Conservation (phyloP, 2,329 filamentous ascomycete genomes). For the Pyrenophora teres region DNA sequence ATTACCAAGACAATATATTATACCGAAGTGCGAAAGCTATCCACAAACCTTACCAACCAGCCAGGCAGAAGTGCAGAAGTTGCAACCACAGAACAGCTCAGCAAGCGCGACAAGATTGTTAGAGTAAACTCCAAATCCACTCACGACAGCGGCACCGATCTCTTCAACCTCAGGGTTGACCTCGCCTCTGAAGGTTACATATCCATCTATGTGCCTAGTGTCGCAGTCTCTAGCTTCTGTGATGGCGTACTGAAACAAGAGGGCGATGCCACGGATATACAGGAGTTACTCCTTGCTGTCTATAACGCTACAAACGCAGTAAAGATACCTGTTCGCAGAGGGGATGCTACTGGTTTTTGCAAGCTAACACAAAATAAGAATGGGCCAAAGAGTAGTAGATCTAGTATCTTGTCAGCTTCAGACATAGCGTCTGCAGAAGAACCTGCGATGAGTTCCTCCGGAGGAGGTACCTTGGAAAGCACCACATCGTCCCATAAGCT, state of each 20-base stretch:
- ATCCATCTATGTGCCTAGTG: slow-evolving; percentile 4
- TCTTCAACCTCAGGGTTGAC: slow-evolving; percentile 3
- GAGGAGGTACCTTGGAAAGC: background rate
- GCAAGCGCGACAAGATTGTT: background rate
- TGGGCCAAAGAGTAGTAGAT: background rate
- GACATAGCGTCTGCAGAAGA: background rate
- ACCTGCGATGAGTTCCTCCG: too few relatives aligned
- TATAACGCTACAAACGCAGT: background rate
- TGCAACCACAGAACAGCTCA: background rate
- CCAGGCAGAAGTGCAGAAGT: background rate
- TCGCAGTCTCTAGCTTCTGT: slow-evolving; percentile 1
- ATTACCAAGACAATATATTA: background rate
- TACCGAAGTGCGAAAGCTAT: background rate
- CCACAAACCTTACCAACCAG: too few relatives aligned
- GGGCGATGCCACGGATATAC: background rate
- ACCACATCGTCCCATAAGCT: background rate
- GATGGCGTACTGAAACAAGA: background rate
- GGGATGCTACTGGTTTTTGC: slow-evolving; percentile 2
- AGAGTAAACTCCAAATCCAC: accelerated
- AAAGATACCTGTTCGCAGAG: background rate
- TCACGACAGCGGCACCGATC: background rate
- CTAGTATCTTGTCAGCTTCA: background rate
- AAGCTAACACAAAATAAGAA: background rate
- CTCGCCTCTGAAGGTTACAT: slow-evolving; percentile 8
- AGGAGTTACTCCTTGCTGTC: background rate